Percentiles rank a stretch among this genome's conserved stretches.
phyloP scores from a whole-genome alignment of 306 rosid species.

The Senna tora region DNA sequence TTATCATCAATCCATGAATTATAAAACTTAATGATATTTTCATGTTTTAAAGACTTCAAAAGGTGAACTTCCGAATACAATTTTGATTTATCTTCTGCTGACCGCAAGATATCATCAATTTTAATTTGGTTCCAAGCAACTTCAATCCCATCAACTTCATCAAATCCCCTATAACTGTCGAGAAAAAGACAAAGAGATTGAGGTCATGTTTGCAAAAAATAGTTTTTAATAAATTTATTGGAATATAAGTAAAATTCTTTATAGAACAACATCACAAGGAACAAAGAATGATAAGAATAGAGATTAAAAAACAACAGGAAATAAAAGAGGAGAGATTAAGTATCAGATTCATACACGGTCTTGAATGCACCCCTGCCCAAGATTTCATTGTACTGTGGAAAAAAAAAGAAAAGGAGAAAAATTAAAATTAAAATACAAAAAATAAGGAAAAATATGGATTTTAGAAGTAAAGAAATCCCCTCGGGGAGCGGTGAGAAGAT shows the following conservation, averaged over 20 bases:
- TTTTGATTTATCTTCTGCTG: not conserved
- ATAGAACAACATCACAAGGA: not conserved
- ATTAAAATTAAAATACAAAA: not conserved
- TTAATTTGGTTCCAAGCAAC: slow-evolving; percentile 1
- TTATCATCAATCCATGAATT: not conserved
- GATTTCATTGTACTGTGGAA: slow-evolving; percentile 9
- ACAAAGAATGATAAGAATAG: not conserved
- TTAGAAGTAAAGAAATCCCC: not conserved
- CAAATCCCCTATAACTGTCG: slow-evolving; percentile 1
- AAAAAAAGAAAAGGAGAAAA: not conserved
- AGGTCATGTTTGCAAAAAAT: no score
- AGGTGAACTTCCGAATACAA: slow-evolving; percentile 66
- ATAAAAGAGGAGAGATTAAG: not conserved
- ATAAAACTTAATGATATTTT: slow-evolving; percentile 44
- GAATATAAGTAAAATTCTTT: no score
- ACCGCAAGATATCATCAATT: not conserved
- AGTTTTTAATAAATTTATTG: no score
- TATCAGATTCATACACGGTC: slow-evolving; percentile 5
- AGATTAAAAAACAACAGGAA: not conserved
- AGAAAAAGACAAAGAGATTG: not conserved
- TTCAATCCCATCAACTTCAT: slow-evolving; percentile 1
- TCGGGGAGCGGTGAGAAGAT: no score
- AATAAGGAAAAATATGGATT: not conserved
- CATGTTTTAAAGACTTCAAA: slow-evolving; percentile 57
- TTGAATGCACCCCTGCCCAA: slow-evolving; percentile 17